These are phyloP conservation scores for Quillaja saponaria DNA, from an alignment of 306 rosid genomes.

Conservation along the genomic window DNA sequence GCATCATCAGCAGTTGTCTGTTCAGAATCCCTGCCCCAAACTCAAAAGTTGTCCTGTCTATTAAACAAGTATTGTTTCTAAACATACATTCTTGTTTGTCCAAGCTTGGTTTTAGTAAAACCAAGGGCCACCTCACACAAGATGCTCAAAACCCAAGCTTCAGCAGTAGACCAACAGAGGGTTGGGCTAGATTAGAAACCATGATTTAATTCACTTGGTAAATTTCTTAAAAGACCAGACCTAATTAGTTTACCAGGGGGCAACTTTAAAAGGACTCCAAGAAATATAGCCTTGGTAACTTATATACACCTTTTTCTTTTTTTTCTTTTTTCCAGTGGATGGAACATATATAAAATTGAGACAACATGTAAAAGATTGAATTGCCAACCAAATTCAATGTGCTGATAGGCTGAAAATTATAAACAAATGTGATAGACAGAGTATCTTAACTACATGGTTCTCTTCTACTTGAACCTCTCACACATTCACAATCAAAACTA, in stretches of 20 bases:
- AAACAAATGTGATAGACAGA: no score
- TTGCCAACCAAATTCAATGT: not conserved
- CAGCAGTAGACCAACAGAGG: not conserved
- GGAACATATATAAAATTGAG: no score
- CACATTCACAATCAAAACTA: slow-evolving; percentile 1
- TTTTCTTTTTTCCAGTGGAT: no score
- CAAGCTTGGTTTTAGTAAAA: slow-evolving; percentile 11
- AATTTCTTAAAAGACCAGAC: no score
- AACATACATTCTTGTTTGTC: slow-evolving; percentile 5
- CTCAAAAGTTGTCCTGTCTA: slow-evolving; percentile 5
- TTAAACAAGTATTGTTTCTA: slow-evolving; percentile 19
- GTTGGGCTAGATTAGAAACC: no score
- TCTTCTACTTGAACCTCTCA: not conserved
- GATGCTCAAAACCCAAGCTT: slow-evolving; percentile 9
- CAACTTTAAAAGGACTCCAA: not conserved
- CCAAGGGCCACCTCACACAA: slow-evolving; percentile 14
- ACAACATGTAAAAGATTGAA: no score
- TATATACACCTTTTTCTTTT: no score
- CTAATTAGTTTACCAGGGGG: not conserved
- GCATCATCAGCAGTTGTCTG: slow-evolving; percentile 88
- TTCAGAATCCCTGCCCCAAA: slow-evolving; percentile 20
- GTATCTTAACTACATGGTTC: no score
- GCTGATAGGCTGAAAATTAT: no score
- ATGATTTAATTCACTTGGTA: no score
- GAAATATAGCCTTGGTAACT: not conserved